phyloP scores from a whole-genome alignment of 164 flowering plant genomes.

The Warburgia ugandensis region DNA sequence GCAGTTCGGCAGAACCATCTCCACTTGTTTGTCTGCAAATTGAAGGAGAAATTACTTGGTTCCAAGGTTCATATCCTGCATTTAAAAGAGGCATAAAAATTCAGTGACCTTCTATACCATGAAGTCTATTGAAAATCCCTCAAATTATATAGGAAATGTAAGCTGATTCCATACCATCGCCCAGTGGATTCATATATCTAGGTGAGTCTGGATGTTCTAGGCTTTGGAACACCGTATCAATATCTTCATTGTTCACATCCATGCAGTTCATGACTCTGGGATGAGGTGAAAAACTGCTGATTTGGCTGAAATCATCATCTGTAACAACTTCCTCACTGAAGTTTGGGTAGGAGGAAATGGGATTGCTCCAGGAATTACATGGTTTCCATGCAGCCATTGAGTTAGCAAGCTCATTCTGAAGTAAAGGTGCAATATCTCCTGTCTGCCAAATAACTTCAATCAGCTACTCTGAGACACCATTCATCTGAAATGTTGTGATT shows the following conservation, averaged over 20 bases:
- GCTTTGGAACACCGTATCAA: slow-evolving; percentile 30
- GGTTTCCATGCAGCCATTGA: slow-evolving; percentile 31
- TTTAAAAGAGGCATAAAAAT: slow-evolving; percentile 16
- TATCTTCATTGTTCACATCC: slow-evolving; percentile 35
- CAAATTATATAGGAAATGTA: background rate
- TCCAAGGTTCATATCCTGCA: slow-evolving; percentile 31
- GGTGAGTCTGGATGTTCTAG: slow-evolving; percentile 27
- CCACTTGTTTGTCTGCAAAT: slow-evolving; percentile 34
- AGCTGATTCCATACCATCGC: slow-evolving; percentile 18
- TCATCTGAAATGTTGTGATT: background rate
- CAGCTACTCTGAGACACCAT: slow-evolving; percentile 2
- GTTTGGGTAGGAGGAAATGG: slow-evolving; percentile 42
- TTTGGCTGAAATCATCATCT: slow-evolving; percentile 25
- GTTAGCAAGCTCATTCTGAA: slow-evolving; percentile 19
- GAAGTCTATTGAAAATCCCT: background rate
- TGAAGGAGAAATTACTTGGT: slow-evolving; percentile 14
- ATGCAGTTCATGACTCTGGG: slow-evolving; percentile 27
- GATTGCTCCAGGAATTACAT: slow-evolving; percentile 11
- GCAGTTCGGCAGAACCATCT: slow-evolving; percentile 25
- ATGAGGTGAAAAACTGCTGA: slow-evolving; percentile 42
- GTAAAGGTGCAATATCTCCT: slow-evolving; percentile 22
- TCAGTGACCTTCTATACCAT: slow-evolving; percentile 7
- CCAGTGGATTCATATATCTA: slow-evolving; percentile 20
- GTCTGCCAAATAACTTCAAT: slow-evolving; percentile 34
- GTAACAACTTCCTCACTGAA: slow-evolving; percentile 36